Evolutionary conservation across 106 monocot species (phyloP).

Genomic region (Apostasia shenzhenica): DNA sequence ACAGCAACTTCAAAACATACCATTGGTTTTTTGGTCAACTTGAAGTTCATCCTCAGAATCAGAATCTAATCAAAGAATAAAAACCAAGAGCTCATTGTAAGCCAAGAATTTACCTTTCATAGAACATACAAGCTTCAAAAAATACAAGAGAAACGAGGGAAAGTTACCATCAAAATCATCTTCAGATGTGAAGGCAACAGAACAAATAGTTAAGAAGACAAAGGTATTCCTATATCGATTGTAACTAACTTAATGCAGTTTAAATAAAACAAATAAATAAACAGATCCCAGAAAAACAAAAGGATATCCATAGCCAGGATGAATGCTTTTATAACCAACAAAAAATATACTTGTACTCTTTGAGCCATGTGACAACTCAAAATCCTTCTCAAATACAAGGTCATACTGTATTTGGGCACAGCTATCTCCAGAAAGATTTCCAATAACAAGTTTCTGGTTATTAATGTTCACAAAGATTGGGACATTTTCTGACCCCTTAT

Average conservation of each 20-base stretch:
- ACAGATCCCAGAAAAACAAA: neutral
- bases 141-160: neutral
- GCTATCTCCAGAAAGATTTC: slow-evolving; percentile 50
- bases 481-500: slow-evolving; percentile 28
- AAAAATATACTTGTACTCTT: slow-evolving; percentile 69
- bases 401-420: slow-evolving; percentile 58
- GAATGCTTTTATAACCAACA: slow-evolving; percentile 47
- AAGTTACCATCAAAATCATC: slow-evolving; percentile 21
- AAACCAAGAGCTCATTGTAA: neutral
- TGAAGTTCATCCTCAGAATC: slow-evolving; percentile 20
- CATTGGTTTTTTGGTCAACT: slow-evolving; percentile 21
- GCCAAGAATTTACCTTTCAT: neutral
- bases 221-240: neutral
- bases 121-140: neutral
- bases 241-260: neutral
- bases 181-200: slow-evolving; percentile 1
- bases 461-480: slow-evolving; percentile 43
- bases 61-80: slow-evolving; percentile 10
- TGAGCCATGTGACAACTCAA: slow-evolving; percentile 66
- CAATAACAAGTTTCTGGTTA: slow-evolving; percentile 59
- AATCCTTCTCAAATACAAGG: slow-evolving; percentile 82
- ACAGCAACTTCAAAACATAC: slow-evolving; percentile 5
- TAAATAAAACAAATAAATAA: neutral
- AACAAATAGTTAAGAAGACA: slow-evolving; percentile 23
- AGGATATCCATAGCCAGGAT: slow-evolving; percentile 43